Evolutionary conservation across 441 rosid species (phyloP), one percentile per base, ranked within the genome.

Genomic region (Eruca vesicaria): DNA sequence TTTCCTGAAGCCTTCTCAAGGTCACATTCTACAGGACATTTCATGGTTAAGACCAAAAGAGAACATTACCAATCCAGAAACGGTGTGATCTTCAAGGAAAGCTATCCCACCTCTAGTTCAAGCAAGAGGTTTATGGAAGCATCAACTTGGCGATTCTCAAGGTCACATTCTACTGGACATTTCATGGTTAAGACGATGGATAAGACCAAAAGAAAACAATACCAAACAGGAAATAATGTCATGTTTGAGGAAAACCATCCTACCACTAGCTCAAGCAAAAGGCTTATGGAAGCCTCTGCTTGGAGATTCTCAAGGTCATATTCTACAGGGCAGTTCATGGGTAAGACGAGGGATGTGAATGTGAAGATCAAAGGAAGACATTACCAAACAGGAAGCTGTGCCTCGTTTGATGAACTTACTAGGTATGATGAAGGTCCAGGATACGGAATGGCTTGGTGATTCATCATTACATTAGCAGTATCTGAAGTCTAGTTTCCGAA

Each of bases 111-210:
- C 28, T 74, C 76, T 0, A 45, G 88, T 32, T 73, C 85, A 80
- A 92, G 77, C 33, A 76, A 66, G 60, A 75, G 59, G 68, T 32
- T 63, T 72, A 38, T 60, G 76, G 60, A 62, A 62, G 70, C 74
- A 12, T 66, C 63, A 1, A 9, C 56, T 20, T 68, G 77, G 57
- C 85, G 82, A 56, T 81, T 85, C 75, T 77, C 84, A 0, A 83
- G 96, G 82, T 88, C 93, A 2, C 84, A 89, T 68, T 84, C 99
- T 2, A 90, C 97, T 0, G 97, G 98, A 19, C 98, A 94, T 66
- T 94, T 91, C 8, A 74, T 86, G 73, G 41, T 36, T 36, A 75
- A 78, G 69, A 70, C 48, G 10, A 70, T 50, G 21, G 78, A 87
- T 72, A 86, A 61, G 69, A 63, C 81, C 10, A 87, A 74, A 35